Base-by-base conservation (phyloP, 495 filamentous ascomycete species). In the Oidiodendron maius region DNA sequence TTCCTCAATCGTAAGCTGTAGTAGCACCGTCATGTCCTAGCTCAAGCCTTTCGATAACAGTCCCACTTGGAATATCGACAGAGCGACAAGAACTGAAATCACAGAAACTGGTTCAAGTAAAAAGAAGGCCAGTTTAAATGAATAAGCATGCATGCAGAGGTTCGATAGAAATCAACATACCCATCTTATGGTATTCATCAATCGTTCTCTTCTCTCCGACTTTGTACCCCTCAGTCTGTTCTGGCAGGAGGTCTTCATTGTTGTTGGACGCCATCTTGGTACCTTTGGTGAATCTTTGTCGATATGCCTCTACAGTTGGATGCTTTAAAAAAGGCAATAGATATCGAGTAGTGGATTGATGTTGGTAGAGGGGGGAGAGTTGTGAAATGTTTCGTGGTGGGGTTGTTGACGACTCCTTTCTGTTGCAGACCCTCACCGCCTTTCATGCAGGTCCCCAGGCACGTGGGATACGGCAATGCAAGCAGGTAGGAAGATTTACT, bases 151-250 rank as follows among this genome's bases (percentile, higher is more conserved):
- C n/a, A n/a, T n/a, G n/a, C n/a, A n/a, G n/a, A n/a, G n/a, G n/a
- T n/a, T n/a, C n/a, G n/a, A 25, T 34, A 32, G 34, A 41, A 24
- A 20, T 16, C 5, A 32, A 59, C 87, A 63, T 72, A 96, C 93
- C 93, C 66, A 98, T 82, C 60, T 96, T 70, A 51, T 86, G 70
- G 68, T 96, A 96, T 67, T 96, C 89, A 47, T 89, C 83, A 55
- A 98, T 76, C 51, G 87, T 91, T 78, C 96, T 96, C 82, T 96
- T 95, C 78, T 96, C 89, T 55, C 89, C 89, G 55, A 96, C 83
- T 77, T 93, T 96, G 83, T 94, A 98, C 58, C 93, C 91, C 72
- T 90, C 82, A 50, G 89, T 95, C 64, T 79, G 76, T 71, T 89
- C 82, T 61, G 91, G 87, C 56, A 82, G 65, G 51, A 96, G 81